Base-by-base conservation (phyloP, 73 alveolate species). In the Paramecium biaurelia region DNA sequence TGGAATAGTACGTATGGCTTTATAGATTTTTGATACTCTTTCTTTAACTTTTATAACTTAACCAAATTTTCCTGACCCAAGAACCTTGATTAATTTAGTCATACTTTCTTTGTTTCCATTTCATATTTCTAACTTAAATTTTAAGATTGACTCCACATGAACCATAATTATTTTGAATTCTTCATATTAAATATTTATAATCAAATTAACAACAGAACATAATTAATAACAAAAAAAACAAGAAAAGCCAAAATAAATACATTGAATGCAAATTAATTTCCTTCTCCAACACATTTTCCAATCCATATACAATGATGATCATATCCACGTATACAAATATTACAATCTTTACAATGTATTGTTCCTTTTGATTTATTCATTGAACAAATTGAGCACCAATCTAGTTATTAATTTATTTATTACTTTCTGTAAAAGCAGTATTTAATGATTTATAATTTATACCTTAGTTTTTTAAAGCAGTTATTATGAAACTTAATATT, bases 231-330 rank as follows among this genome's bases (percentile, higher is more conserved):
- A 45, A 79, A 79, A 72, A 89, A 89, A 32, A 82, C 76, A 58
- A 67, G 34, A 38, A 87, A 74, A 87, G 92, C 30, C 67, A 84
- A 63, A 24, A 93, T 26, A 35, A 97, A 97, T 53, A 86, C 72
- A 57, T 97, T 85, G 76, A 97, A 97, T 34, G 47, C 70, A 34
- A 42, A 63, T 24, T 90, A 72, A 87, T 97, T 97, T 21, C 97
- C 97, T 63, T 92, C 88, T 18, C 98, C 99, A 38, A 96, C 92
- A 57, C 99, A 97, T 94, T 97, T 96, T 32, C 98, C 95, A 35
- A 97, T 86, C 99, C 98, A 97, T n/a, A 98, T 98, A 76, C 99
- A 98, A 92, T 98, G 99, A 86, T 97, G 99, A 93, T 97, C 99
- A 63, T 92, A 94, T 4, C 95, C 98, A 74, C 97, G 97, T 20